Percentiles rank a stretch among this genome's conserved stretches.
Conservation (phyloP, 2,329 filamentous ascomycete genomes). For the Claviceps sp. region DNA sequence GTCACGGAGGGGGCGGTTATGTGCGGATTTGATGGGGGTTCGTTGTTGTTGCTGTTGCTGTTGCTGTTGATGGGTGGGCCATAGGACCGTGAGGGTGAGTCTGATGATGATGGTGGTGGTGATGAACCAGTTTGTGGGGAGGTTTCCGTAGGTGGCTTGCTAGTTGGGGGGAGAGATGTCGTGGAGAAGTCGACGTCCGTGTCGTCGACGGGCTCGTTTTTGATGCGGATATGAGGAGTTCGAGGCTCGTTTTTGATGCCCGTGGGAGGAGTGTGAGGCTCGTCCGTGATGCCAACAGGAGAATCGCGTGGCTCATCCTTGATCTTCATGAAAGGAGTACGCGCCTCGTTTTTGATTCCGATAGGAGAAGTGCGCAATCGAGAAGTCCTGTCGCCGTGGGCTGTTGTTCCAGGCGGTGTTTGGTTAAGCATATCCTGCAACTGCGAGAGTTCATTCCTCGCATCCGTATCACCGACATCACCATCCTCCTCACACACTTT, state of each 20-base stretch:
- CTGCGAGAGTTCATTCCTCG: conserved; percentile 45
- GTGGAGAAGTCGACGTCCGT: background rate
- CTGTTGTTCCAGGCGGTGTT: conserved; percentile 8
- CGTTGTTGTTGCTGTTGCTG: background rate
- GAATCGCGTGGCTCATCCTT: conserved; percentile 1
- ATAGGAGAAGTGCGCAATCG: background rate
- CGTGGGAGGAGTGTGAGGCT: too few relatives aligned
- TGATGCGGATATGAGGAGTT: background rate
- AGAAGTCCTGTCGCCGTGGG: background rate
- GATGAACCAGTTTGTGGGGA: background rate
- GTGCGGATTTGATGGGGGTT: too few relatives aligned
- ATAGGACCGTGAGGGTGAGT: background rate
- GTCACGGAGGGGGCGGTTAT: background rate
- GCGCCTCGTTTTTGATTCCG: background rate
- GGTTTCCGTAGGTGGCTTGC: background rate
- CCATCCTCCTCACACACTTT: conserved; percentile 63
- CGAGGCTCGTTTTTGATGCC: too few relatives aligned
- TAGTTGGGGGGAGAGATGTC: background rate
- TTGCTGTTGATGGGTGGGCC: background rate
- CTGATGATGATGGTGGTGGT: too few relatives aligned
- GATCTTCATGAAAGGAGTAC: background rate
- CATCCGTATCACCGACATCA: conserved; percentile 28
- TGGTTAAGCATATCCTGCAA: conserved; percentile 32
- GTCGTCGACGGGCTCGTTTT: background rate
- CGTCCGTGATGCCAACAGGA: too few relatives aligned